phyloP scores from a whole-genome alignment of 768 basidiomycete genomes.

The Amanita muscaria region DNA sequence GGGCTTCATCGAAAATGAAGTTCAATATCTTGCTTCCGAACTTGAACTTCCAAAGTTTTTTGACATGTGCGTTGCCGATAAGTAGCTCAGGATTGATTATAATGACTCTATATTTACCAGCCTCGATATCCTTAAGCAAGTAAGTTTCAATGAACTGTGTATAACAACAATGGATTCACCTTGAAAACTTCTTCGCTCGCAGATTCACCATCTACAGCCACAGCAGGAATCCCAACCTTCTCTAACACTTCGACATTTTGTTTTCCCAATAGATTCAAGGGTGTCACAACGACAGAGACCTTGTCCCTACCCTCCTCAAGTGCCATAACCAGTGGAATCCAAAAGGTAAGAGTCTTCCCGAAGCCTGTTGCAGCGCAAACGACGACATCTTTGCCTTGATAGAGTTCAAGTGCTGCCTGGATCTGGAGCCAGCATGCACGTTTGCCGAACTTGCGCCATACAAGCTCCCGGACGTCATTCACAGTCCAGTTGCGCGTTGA shows the following conservation, averaged over 20 bases:
- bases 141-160: background rate
- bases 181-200: constrained; percentile 4
- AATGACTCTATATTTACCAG: constrained; percentile 5
- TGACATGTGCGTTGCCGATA: background rate
- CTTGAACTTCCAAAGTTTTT: too few species aligned
- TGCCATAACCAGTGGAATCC: constrained; percentile 10
- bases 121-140: constrained; percentile 8
- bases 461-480: constrained; percentile 5
- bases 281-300: constrained; percentile 6
- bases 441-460: constrained; percentile 4
- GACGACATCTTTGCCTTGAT: constrained; percentile 5
- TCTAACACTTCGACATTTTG: constrained; percentile 4
- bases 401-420: constrained; percentile 2
- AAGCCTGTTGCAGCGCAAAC: constrained; percentile 5
- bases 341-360: constrained; percentile 9
- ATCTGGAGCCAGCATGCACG: constrained; percentile 9
- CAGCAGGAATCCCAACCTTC: background rate
- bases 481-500: too few species aligned
- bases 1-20: too few species aligned
- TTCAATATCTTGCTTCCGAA: too few species aligned
- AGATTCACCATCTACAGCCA: constrained; percentile 3
- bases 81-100: constrained; percentile 9
- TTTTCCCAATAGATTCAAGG: constrained; percentile 8
- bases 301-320: constrained; percentile 3
- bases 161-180: background rate